These are phyloP conservation scores for Sporothrix inflata DNA, from an alignment of 2,329 filamentous ascomycete species.

Conservation along the genomic window DNA sequence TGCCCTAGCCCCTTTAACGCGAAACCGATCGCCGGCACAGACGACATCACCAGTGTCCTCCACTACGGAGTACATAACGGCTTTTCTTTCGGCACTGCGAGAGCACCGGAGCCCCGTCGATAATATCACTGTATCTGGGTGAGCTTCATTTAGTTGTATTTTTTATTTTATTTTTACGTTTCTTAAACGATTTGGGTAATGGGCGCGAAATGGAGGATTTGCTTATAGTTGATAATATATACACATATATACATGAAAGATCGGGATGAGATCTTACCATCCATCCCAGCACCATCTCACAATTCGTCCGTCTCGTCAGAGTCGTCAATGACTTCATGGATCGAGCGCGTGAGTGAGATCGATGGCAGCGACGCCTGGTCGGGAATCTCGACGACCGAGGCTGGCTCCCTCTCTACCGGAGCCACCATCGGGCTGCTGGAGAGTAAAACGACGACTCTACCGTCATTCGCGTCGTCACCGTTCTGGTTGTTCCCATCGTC, in stretches of 20 bases:
- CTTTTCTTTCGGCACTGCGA: no score
- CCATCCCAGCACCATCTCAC: constrained; percentile 10
- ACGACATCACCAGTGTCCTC: no score
- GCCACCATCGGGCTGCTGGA: constrained; percentile 26
- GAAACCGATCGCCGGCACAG: no score
- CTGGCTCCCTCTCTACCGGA: neutral
- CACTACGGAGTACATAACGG: no score
- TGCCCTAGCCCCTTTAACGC: no score
- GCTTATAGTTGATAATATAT: no score
- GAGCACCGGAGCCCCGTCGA: no score
- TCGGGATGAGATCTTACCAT: neutral
- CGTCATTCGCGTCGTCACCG: neutral
- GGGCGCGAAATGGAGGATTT: no score
- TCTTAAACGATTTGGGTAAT: no score
- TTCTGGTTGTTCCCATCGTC: neutral
- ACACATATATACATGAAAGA: constrained; percentile 5
- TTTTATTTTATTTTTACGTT: no score
- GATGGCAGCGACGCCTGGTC: neutral
- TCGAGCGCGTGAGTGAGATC: neutral
- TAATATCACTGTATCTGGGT: no score
- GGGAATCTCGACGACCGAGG: neutral
- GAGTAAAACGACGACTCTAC: constrained; percentile 10
- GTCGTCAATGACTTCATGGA: constrained; percentile 25
- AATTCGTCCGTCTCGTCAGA: constrained; percentile 34
- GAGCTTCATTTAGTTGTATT: no score